phyloP scores from a whole-genome alignment of 176 grass and related monocot genomes.

The Pontederia crassipes region DNA sequence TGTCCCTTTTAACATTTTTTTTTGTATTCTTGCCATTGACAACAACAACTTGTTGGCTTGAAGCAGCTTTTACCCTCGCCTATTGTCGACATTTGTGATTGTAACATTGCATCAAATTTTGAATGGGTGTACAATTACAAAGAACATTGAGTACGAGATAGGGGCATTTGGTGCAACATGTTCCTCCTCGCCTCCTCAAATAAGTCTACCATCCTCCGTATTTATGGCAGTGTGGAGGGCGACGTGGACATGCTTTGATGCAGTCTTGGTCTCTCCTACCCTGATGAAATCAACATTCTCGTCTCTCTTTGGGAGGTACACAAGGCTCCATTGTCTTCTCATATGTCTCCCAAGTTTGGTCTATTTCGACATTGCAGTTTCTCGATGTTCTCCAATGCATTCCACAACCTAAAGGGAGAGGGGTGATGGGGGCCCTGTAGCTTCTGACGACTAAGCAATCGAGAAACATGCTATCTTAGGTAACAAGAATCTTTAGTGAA shows the following conservation, averaged over 20 bases:
- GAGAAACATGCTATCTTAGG: no score
- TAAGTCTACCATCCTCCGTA: conserved; percentile 27
- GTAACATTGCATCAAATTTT: no score
- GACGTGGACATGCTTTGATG: conserved; percentile 74
- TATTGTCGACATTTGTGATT: no score
- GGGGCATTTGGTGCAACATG: conserved; percentile 9
- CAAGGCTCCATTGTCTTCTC: conserved; percentile 57
- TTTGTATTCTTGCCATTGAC: no score
- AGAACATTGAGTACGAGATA: conserved; percentile 65
- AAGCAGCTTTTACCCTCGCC: no score
- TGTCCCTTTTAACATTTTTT: no score
- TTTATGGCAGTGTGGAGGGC: conserved; percentile 68
- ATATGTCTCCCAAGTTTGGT: conserved; percentile 37
- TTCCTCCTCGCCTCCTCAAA: conserved; percentile 32
- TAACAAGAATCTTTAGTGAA: no score
- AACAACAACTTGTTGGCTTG: no score
- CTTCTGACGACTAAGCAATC: no score
- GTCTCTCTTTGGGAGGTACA: conserved; percentile 57
- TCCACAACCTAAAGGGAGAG: no score
- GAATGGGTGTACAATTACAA: neutral
- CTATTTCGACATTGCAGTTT: neutral
- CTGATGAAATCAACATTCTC: conserved; percentile 74
- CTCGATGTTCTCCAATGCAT: no score
- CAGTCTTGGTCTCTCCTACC: conserved; percentile 58
- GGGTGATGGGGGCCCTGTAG: no score